Evolutionary conservation across 2,329 filamentous ascomycete genomes (phyloP), one percentile per base, ranked within the genome.

Genomic region (Microdochium trichocladiopsis): DNA sequence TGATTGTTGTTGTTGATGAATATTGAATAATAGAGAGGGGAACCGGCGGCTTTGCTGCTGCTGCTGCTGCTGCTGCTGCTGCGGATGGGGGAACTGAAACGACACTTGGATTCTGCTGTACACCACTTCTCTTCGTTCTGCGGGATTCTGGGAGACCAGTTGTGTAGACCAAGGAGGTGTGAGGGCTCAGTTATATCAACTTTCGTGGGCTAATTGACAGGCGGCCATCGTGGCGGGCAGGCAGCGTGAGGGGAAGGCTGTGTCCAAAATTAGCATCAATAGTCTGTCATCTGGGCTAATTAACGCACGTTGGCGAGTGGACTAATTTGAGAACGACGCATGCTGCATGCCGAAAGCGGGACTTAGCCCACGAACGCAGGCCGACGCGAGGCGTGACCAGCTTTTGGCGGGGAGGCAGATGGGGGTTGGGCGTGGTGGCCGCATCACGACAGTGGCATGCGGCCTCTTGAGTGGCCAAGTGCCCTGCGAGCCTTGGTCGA

Each of bases 71-170:
- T 45, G 41, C 10, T 45, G 41, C 12, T 45, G 41, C 41, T 45
- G 41, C 18, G 16, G 41, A 16, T 45, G 67, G 65, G 66, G 66
- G 66, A 68, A 72, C 63, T 69, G 65, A 67, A 70, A 72, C 72
- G 69, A 79, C 75, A 79, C 75, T 76, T 75, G 71, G 69, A 74
- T 70, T 45, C 41, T 45, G 16, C 41, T 45, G 41, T 45, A 45
- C 41, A 45, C 41, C 41, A 45, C 41, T 41, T 6, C n/a, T 14
- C 36, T 41, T 6, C 36, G 36, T 41, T 41, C 36, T 41, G 36
- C 36, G 16, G 41, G 18, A 18, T 45, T 18, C 18, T 16, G 18
- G 41, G 41, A 45, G 41, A 45, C 41, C 10, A 22, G 18, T 3
- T 22, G 41, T 45, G 41, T 45, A 18, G 41, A 16, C 41, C 41